Evolutionary conservation across 2,329 filamentous ascomycete species (phyloP).

Genomic region (Remersonia thermophila): DNA sequence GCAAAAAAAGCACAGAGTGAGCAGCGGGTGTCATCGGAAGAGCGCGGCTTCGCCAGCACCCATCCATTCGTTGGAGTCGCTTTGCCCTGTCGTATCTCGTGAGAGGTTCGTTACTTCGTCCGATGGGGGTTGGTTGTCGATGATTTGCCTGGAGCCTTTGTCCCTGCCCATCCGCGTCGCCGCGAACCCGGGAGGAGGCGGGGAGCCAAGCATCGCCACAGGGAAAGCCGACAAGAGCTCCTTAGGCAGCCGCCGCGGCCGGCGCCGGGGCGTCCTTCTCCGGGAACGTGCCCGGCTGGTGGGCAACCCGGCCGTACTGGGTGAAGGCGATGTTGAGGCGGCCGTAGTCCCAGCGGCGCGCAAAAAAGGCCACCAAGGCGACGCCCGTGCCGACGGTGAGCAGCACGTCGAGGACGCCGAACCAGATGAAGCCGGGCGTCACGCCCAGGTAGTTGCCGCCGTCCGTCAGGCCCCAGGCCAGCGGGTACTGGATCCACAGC

Average conservation of each 20-base stretch:
- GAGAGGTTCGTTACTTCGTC: too few species aligned
- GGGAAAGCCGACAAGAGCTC: too few species aligned
- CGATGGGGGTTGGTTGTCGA: too few species aligned
- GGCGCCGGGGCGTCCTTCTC: slow-evolving; percentile 27
- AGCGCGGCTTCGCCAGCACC: too few species aligned
- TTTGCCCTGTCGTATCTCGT: too few species aligned
- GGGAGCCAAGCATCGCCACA: too few species aligned
- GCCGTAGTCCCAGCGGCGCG: slow-evolving; percentile 39
- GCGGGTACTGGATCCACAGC: slow-evolving; percentile 41
- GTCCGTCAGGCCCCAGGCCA: slow-evolving; percentile 40
- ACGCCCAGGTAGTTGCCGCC: slow-evolving; percentile 39
- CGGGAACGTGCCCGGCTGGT: slow-evolving; percentile 29
- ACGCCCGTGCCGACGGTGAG: slow-evolving; percentile 32
- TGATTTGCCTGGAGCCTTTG: too few species aligned
- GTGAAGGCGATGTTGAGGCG: slow-evolving; percentile 41
- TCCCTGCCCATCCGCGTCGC: too few species aligned
- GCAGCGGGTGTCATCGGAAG: too few species aligned
- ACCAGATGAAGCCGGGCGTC: slow-evolving; percentile 36
- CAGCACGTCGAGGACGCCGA: slow-evolving; percentile 40
- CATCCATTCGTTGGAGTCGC: too few species aligned
- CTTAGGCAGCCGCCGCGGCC: neutral
- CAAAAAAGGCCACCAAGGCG: slow-evolving; percentile 31
- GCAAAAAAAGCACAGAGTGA: too few species aligned
- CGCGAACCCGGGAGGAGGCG: too few species aligned
- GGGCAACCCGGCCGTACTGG: slow-evolving; percentile 39